These are phyloP conservation scores for Neurospora discreta DNA, from an alignment of 495 filamentous ascomycete species.

Conservation along the genomic window DNA sequence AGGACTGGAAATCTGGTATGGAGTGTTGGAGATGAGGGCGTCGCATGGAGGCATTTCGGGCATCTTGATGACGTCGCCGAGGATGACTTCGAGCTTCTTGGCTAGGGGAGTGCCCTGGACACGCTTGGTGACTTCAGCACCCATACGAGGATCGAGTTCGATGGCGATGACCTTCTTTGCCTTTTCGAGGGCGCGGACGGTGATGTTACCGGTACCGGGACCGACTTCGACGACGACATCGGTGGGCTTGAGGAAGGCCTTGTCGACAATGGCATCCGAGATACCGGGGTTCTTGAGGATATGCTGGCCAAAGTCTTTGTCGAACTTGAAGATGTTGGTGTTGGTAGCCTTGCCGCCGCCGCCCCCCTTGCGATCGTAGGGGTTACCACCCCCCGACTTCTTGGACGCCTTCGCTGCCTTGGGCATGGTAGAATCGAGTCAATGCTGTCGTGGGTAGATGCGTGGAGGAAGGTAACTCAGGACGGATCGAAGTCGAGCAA, in stretches of 20 bases:
- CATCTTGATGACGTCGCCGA: conserved; percentile 88
- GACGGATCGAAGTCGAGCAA: neutral
- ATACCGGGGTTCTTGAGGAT: conserved; percentile 94
- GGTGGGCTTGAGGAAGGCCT: conserved; percentile 80
- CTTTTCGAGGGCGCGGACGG: conserved; percentile 76
- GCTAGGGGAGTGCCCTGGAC: conserved; percentile 76
- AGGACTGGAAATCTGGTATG: conserved; percentile 86
- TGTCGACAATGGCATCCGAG: conserved; percentile 71
- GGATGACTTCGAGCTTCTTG: conserved; percentile 69
- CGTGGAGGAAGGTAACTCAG: neutral
- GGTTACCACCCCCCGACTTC: conserved; percentile 43
- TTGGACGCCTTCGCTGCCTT: conserved; percentile 47
- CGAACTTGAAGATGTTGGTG: conserved; percentile 74
- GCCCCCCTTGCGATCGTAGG: conserved; percentile 42
- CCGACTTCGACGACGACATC: conserved; percentile 50
- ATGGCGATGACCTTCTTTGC: conserved; percentile 78
- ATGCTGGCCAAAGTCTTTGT: conserved; percentile 60
- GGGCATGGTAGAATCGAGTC: conserved; percentile 33
- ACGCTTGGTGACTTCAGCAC: conserved; percentile 88
- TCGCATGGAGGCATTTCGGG: conserved; percentile 74
- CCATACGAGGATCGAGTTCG: conserved; percentile 94
- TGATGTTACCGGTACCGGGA: conserved; percentile 43
- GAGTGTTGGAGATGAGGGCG: conserved; percentile 88
- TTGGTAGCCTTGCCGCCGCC: conserved; percentile 34
- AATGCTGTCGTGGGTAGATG: neutral